Base-by-base conservation (phyloP, 2,329 filamentous ascomycete genomes). In the Claviceps purpurea region DNA sequence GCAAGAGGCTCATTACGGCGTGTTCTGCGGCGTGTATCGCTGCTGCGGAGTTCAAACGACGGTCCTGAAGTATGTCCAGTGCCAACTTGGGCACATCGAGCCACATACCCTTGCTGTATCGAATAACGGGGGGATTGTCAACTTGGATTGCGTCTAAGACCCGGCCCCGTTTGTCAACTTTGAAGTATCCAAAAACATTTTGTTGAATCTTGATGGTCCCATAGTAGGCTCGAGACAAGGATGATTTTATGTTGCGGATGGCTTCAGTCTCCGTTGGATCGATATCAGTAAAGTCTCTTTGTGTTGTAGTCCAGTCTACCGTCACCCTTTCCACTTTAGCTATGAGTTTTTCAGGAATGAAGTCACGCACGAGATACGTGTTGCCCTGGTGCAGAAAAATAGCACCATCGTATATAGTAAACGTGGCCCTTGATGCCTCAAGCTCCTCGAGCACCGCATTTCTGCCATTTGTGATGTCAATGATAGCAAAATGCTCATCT, bases 371-470 rank as follows among this genome's bases (percentile, higher is more conserved):
- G 2, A 97, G 77, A 63, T 95, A 98, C 1, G 85, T 91, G 56
- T 82, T 82, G n/a, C 93, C 93, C 69, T 98, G 93, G 61, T 98
- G 93, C 5, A 98, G 74, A 70, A 95, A 98, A 56, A 98, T 96
- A 45, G 89, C 93, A 13, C 93, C 93, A 65, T 97, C 91, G 66
- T 98, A 98, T 54, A 98, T 79, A 1, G 89, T 95, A 68, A 95
- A 97, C 58, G 89, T 91, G 1, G 91, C 91, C n/a, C 93, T 82
- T 1, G 87, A 93, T 1, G 89, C 88, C 68, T 97, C 93, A n/a
- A 98, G 77, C 68, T 97, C 90, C 71, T 98, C 93, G 1, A 98
- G 76, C 0, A 98, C 86, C 0, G 83, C 72, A 63, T 97, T 97
- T 51, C 81, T 80, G 26, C 83, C 83, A 58, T 93, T 80, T 0